Percentiles rank a stretch among this genome's conserved stretches.
These are phyloP conservation scores for Purpureocillium lavendulum DNA, from an alignment of 2,329 filamentous ascomycete species.

Conservation along the genomic window DNA sequence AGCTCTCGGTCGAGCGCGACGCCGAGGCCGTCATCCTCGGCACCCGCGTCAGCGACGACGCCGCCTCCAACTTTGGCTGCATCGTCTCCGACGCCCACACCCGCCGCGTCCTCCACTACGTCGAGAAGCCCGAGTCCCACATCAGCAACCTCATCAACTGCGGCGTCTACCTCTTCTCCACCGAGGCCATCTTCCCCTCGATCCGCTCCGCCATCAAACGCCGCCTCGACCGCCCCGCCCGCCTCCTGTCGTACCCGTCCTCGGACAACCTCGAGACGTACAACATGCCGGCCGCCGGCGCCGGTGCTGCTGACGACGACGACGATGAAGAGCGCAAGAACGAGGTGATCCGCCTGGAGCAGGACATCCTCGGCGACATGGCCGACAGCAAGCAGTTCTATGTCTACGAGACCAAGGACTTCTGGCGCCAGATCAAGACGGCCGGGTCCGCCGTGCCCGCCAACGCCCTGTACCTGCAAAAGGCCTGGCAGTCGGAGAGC, in stretches of 20 bases:
- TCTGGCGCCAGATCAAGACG: conserved; percentile 99
- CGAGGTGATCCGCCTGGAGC: conserved; percentile 88
- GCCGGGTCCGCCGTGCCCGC: conserved; percentile 94
- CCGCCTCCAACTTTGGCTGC: conserved; percentile 93
- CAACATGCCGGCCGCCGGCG: conserved; percentile 34
- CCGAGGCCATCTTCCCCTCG: conserved; percentile 91
- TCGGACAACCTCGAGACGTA: conserved; percentile 80
- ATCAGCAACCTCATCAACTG: conserved; percentile 99
- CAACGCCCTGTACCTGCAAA: conserved; percentile 92
- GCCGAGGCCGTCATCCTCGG: conserved; percentile 95
- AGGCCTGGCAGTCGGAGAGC: conserved; percentile 78
- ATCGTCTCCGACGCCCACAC: conserved; percentile 92
- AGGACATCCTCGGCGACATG: conserved; percentile 91
- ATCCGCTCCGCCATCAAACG: conserved; percentile 94
- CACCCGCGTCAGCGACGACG: conserved; percentile 82
- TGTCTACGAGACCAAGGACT: conserved; percentile 97
- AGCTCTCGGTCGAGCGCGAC: conserved; percentile 87
- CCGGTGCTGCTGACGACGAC: conserved; percentile 29
- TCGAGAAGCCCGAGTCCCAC: conserved; percentile 96
- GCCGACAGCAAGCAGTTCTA: conserved; percentile 98
- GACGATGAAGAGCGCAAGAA: conserved; percentile 72
- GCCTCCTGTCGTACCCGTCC: conserved; percentile 89
- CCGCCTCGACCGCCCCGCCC: conserved; percentile 73
- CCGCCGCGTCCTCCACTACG: conserved; percentile 94
- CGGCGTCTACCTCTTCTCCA: conserved; percentile 94